phyloP scores from a whole-genome alignment of 108 stramenopile species.

The Craspedostauros australis region DNA sequence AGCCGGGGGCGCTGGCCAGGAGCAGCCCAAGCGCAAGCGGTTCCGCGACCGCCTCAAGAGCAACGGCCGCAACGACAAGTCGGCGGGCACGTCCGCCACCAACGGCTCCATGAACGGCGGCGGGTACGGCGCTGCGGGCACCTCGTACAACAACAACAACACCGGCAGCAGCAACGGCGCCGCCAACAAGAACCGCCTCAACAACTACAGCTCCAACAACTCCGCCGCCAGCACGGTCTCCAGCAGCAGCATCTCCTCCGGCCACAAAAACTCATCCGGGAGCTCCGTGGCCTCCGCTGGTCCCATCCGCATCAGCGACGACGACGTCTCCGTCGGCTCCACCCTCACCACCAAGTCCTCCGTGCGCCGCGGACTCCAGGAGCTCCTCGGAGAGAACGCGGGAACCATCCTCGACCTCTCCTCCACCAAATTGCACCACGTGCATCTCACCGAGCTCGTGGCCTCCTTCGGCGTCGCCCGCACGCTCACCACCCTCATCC shows the following conservation, averaged over 20 bases:
- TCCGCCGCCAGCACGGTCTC: not conserved
- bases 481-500: conserved; percentile 23
- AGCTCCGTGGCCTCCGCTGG: no score
- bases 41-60: not conserved
- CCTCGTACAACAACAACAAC: not conserved
- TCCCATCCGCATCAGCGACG: no score
- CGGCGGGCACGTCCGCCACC: not conserved
- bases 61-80: not conserved
- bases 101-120: not conserved
- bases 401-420: conserved; percentile 21
- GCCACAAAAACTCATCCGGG: no score
- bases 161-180: not conserved
- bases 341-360: conserved; percentile 7
- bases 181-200: no score
- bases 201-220: not conserved
- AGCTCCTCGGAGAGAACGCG: conserved; percentile 6
- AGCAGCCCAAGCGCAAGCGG: not conserved
- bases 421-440: conserved; percentile 24
- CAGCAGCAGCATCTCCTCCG: not conserved
- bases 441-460: conserved; percentile 26
- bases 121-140: not conserved
- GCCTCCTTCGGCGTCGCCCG: conserved; percentile 18
- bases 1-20: not conserved
- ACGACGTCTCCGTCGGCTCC: conserved; percentile 28
- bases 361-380: conserved; percentile 5